Percentiles rank a stretch among this genome's conserved stretches.
Evolutionary conservation across 2,329 filamentous ascomycete genomes (phyloP).

Genomic region (Colletotrichum tanaceti): DNA sequence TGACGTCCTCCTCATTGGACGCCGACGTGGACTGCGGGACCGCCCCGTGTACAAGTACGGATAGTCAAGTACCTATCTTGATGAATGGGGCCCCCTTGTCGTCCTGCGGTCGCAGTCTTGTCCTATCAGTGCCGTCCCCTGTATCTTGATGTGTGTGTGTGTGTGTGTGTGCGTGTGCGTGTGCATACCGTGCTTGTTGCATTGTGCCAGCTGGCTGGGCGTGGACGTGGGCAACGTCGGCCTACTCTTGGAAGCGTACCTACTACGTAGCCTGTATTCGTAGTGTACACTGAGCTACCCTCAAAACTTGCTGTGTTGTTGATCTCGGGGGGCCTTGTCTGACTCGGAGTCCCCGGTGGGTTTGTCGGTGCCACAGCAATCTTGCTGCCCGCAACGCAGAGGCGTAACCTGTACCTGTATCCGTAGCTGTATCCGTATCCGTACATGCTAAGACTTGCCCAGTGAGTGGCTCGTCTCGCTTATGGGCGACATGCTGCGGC

Average conservation of each 20-base stretch:
- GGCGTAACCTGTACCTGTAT: slow-evolving; percentile 14
- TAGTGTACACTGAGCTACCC: slow-evolving; percentile 24
- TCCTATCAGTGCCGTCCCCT: slow-evolving; percentile 18
- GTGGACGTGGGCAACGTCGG: slow-evolving; percentile 14
- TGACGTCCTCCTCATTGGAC: slow-evolving; percentile 39
- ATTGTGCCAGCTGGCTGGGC: background rate
- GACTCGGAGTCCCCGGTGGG: slow-evolving; percentile 38
- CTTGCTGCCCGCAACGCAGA: slow-evolving; percentile 20
- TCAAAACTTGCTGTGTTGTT: slow-evolving; percentile 29
- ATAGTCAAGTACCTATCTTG: too few relatives aligned
- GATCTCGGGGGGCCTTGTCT: slow-evolving; percentile 33
- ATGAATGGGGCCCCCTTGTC: too few relatives aligned
- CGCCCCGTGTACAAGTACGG: slow-evolving; percentile 6
- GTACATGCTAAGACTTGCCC: slow-evolving; percentile 31
- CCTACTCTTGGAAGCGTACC: slow-evolving; percentile 5
- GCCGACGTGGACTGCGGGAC: slow-evolving; percentile 18
- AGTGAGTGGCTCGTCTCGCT: slow-evolving; percentile 18
- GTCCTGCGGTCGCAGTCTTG: slow-evolving; percentile 6
- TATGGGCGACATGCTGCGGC: slow-evolving; percentile 21
- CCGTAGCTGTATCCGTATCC: too few relatives aligned
- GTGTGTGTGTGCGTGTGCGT: too few relatives aligned
- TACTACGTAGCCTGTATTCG: too few relatives aligned
- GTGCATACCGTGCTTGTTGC: background rate
- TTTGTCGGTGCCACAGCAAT: slow-evolving; percentile 40
- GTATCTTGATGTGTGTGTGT: slow-evolving; percentile 8